phyloP scores from a whole-genome alignment of 2,329 filamentous ascomycete species.

The Alternaria panax region DNA sequence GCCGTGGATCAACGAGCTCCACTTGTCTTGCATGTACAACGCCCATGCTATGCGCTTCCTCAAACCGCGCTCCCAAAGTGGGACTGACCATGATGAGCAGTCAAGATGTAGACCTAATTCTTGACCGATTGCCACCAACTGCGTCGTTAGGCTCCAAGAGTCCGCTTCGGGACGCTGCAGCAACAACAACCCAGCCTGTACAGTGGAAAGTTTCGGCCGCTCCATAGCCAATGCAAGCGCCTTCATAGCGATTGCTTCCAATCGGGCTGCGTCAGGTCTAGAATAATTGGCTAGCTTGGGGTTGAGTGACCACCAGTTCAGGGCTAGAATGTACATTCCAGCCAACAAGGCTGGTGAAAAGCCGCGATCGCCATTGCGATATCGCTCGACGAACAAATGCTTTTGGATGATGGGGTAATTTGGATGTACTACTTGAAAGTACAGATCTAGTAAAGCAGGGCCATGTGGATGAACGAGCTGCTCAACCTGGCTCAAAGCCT shows the following conservation, averaged over 20 bases:
- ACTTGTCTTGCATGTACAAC: constrained; percentile 93
- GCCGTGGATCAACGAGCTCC: constrained; percentile 85
- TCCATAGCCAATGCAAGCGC: constrained; percentile 80
- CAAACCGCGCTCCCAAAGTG: constrained; percentile 83
- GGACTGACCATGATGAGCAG: constrained; percentile 86
- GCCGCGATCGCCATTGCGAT: constrained; percentile 73
- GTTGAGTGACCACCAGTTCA: constrained; percentile 87
- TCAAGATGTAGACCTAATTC: constrained; percentile 90
- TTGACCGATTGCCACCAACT: constrained; percentile 85
- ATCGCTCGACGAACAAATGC: constrained; percentile 79
- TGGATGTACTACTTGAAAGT: constrained; percentile 82
- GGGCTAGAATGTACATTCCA: constrained; percentile 82
- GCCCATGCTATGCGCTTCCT: constrained; percentile 90
- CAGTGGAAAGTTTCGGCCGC: constrained; percentile 79
- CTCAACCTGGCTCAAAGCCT: constrained; percentile 77
- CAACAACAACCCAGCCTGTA: constrained; percentile 78
- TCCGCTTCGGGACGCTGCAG: constrained; percentile 79
- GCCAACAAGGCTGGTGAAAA: constrained; percentile 80
- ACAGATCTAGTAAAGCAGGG: constrained; percentile 77
- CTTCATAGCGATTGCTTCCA: constrained; percentile 76
- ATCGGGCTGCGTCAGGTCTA: constrained; percentile 73
- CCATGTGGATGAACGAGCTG: constrained; percentile 78
- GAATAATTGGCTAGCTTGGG: constrained; percentile 69
- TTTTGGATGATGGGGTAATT: constrained; percentile 85
- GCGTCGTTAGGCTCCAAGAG: constrained; percentile 84